A percentile compares a stretch with the other conserved stretches of the same genome.
phyloP scores from a whole-genome alignment of 768 basidiomycete species.

The Gelatoporia subvermispora region DNA sequence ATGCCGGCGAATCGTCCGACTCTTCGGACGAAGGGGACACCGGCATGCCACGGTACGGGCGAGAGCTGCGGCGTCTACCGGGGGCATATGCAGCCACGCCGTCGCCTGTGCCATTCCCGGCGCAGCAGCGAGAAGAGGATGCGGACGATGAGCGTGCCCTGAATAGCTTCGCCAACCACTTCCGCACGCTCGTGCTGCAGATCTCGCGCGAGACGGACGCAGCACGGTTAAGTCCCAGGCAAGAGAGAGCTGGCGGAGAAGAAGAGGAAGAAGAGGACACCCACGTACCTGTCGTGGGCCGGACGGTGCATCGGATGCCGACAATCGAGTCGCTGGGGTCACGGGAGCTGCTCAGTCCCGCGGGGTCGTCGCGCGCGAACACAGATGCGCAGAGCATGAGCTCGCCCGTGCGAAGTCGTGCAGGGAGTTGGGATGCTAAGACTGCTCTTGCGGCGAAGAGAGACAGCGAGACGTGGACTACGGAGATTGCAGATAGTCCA shows the following conservation, averaged over 20 bases:
- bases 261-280: slow-evolving; percentile 35
- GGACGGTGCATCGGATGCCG: slow-evolving; percentile 68
- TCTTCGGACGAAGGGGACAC: slow-evolving; percentile 10
- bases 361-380: slow-evolving; percentile 9
- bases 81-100: slow-evolving; percentile 13
- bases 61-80: neutral
- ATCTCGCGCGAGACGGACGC: slow-evolving; percentile 51
- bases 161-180: slow-evolving; percentile 43
- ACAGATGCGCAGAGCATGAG: slow-evolving; percentile 12
- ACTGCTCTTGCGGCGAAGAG: slow-evolving; percentile 16
- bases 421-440: slow-evolving; percentile 22
- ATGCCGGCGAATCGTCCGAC: slow-evolving; percentile 5
- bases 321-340: slow-evolving; percentile 78
- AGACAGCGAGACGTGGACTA: slow-evolving; percentile 7
- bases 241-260: slow-evolving; percentile 16
- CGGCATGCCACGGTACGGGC: slow-evolving; percentile 9
- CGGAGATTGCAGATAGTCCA: slow-evolving; percentile 5
- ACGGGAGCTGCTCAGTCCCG: slow-evolving; percentile 40
- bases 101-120: neutral
- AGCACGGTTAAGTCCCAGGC: slow-evolving; percentile 26
- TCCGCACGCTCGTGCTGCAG: slow-evolving; percentile 45
- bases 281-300: slow-evolving; percentile 57
- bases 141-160: slow-evolving; percentile 22
- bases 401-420: slow-evolving; percentile 18
- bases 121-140: neutral